These are phyloP conservation scores for Malassezia yamatoensis DNA, from an alignment of 1,284 basidiomycete species.

Conservation along the genomic window DNA sequence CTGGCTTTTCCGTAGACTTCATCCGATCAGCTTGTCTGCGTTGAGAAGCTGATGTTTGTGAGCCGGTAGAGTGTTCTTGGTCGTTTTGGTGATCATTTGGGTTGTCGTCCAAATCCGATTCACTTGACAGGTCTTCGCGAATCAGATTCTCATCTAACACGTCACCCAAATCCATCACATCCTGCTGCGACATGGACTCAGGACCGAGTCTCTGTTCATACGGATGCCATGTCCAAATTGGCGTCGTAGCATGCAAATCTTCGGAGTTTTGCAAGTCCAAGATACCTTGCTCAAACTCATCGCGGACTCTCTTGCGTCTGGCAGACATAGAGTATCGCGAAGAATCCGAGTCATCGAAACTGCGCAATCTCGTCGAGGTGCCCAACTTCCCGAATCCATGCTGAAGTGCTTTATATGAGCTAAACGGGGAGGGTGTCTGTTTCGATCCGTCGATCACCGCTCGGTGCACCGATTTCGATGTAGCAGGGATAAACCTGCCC, in stretches of 20 bases:
- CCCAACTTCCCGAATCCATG: slow-evolving; percentile 31
- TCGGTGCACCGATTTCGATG: slow-evolving; percentile 39
- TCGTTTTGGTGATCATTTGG: too few relatives aligned
- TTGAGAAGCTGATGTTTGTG: neutral
- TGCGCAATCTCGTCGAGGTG: slow-evolving; percentile 19
- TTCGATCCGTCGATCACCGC: slow-evolving; percentile 44
- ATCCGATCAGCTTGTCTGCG: neutral
- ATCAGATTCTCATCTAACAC: slow-evolving; percentile 40
- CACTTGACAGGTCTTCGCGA: slow-evolving; percentile 17
- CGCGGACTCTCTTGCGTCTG: too few relatives aligned
- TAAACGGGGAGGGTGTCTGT: slow-evolving; percentile 43
- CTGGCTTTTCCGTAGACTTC: neutral
- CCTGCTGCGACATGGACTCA: neutral
- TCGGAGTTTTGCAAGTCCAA: too few relatives aligned
- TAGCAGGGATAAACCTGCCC: slow-evolving; percentile 41
- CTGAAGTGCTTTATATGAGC: slow-evolving; percentile 27
- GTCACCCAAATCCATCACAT: slow-evolving; percentile 42
- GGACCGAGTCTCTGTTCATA: neutral
- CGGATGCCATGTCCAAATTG: neutral
- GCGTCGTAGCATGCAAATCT: too few relatives aligned
- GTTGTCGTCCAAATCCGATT: neutral
- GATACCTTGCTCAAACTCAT: too few relatives aligned
- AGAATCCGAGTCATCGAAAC: slow-evolving; percentile 16
- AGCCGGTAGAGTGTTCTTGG: neutral
- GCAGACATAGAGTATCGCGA: too few relatives aligned